Evolutionary conservation across 768 basidiomycete genomes (phyloP).

Genomic region (Hygrocybe punicea): DNA sequence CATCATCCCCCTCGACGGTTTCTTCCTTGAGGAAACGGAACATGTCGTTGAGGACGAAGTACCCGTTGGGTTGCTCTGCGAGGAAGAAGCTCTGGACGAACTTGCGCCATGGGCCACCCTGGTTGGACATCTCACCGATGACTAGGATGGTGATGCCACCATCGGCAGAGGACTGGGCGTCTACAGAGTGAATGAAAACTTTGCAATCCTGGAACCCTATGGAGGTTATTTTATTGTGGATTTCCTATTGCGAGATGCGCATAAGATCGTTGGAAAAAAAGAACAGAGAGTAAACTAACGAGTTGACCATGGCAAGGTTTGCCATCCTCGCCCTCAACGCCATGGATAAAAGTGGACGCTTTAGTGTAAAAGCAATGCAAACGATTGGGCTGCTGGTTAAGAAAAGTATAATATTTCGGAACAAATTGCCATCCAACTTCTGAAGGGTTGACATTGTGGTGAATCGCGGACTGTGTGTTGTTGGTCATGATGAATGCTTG

Average conservation of each 20-base stretch:
- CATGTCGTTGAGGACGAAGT: conserved; percentile 99
- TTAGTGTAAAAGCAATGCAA: conserved; percentile 99
- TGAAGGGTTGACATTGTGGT: conserved; percentile 74
- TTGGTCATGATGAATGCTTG: conserved; percentile 30
- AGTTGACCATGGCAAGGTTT: conserved; percentile 90
- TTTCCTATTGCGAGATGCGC: conserved; percentile 61
- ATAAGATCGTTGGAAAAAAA: conserved; percentile 7
- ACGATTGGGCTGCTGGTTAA: conserved; percentile 95
- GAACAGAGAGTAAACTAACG: conserved; percentile 45
- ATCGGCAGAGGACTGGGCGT: conserved; percentile 91
- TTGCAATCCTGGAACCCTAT: conserved; percentile 96
- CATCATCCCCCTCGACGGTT: conserved; percentile 73
- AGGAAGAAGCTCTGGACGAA: conserved; percentile 99
- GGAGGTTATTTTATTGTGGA: conserved; percentile 91
- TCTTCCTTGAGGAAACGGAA: conserved; percentile 99
- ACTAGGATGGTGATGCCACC: conserved; percentile 99
- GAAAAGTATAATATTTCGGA: conserved; percentile 98
- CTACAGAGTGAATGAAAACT: conserved; percentile 98
- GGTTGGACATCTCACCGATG: conserved; percentile 98
- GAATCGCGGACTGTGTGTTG: conserved; percentile 26
- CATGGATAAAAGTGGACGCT: conserved; percentile 94
- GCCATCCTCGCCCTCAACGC: conserved; percentile 93
- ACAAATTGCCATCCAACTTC: conserved; percentile 99
- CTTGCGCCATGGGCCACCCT: conserved; percentile 89
- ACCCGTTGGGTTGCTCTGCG: conserved; percentile 97